Evolutionary conservation across 148 eudicot genomes (phyloP).

Genomic region (Euryodendron excelsum): DNA sequence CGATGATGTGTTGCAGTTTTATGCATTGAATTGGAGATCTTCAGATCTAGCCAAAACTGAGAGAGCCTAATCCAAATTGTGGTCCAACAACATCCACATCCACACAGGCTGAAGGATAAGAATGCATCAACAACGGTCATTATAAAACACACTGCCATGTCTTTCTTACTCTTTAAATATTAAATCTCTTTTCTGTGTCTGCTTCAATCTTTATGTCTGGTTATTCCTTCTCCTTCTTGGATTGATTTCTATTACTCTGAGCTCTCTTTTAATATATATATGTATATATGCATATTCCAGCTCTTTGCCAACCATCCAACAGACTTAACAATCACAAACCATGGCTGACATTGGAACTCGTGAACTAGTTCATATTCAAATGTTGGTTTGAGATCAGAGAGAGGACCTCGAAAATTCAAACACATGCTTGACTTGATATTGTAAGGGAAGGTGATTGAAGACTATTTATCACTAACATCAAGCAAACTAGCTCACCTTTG

Average conservation of each 20-base stretch:
- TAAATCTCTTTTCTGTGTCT: background rate
- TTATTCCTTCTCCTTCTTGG: background rate
- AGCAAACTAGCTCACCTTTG: too few relatives aligned
- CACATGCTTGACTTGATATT: background rate
- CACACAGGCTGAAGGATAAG: background rate
- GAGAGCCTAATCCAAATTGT: background rate
- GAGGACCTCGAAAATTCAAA: background rate
- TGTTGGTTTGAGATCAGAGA: background rate
- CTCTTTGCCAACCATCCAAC: conserved; percentile 14
- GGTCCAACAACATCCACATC: conserved; percentile 10
- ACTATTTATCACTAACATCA: too few relatives aligned
- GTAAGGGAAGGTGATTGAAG: background rate
- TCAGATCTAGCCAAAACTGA: too few relatives aligned
- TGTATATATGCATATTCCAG: conserved; percentile 4
- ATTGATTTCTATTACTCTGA: background rate
- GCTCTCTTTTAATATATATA: too few relatives aligned
- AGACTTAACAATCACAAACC: too few relatives aligned
- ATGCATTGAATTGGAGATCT: too few relatives aligned
- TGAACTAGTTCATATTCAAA: background rate
- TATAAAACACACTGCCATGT: too few relatives aligned
- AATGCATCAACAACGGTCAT: background rate
- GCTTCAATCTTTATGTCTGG: background rate
- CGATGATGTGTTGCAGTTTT: too few relatives aligned
- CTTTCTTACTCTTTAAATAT: background rate
- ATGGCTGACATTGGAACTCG: conserved; percentile 14